A percentile compares a stretch with the other conserved stretches of the same genome.
Evolutionary conservation across 441 rosid species (phyloP).

Genomic region (Erysimum cheiri): DNA sequence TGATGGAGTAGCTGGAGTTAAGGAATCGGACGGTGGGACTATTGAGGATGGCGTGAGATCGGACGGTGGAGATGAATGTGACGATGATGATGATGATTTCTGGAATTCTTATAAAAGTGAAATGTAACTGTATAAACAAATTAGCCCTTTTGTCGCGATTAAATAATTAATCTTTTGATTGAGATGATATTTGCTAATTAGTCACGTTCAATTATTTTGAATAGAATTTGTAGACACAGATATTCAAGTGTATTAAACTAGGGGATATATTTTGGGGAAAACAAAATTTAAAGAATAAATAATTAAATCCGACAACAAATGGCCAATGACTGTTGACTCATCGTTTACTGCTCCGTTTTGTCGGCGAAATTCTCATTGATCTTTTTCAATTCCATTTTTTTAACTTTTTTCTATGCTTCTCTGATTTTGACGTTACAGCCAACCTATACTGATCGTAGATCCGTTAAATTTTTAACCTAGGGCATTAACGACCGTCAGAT

Average conservation of each 20-base stretch:
- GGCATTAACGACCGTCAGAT: slow-evolving; percentile 38
- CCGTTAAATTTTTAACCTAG: slow-evolving; percentile 21
- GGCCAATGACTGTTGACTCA: slow-evolving; percentile 40
- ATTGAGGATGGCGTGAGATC: slow-evolving; percentile 23
- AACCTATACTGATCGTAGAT: slow-evolving; percentile 28
- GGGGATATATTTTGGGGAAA: background rate
- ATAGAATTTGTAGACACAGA: background rate
- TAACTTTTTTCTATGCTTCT: background rate
- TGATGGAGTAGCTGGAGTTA: slow-evolving; percentile 18
- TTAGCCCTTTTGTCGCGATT: slow-evolving; percentile 1
- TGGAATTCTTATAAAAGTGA: slow-evolving; percentile 44
- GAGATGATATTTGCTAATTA: background rate
- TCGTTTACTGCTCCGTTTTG: slow-evolving; percentile 41
- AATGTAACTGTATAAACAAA: slow-evolving; percentile 18
- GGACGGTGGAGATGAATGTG: slow-evolving; percentile 38
- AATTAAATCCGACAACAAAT: slow-evolving; percentile 38
- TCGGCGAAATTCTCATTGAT: slow-evolving; percentile 33
- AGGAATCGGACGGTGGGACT: slow-evolving; percentile 38
- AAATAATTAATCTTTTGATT: background rate
- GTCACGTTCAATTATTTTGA: background rate
- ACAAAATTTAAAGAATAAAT: background rate
- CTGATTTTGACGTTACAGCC: slow-evolving; percentile 35
- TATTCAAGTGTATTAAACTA: background rate
- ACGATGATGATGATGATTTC: slow-evolving; percentile 32
- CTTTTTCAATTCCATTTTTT: background rate